These are phyloP conservation scores for Pseudocercospora fijiensis DNA, from an alignment of 2,329 filamentous ascomycete genomes.

Conservation along the genomic window DNA sequence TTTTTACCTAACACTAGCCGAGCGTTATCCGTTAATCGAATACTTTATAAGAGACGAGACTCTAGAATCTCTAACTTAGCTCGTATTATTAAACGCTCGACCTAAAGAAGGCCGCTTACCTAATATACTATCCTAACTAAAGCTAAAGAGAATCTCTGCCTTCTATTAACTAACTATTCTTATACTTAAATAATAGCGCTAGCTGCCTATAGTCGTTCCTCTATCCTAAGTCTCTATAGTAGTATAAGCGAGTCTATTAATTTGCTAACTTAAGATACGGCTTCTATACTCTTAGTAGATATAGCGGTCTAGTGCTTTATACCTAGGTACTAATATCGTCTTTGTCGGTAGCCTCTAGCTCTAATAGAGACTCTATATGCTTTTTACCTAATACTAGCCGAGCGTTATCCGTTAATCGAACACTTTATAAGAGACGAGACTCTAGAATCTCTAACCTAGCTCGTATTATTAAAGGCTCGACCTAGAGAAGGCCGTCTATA, in stretches of 20 bases:
- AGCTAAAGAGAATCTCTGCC: too few species aligned
- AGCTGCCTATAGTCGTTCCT: too few species aligned
- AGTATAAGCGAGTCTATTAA: too few species aligned
- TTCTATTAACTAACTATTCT: too few species aligned
- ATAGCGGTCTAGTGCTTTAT: too few species aligned
- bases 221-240: too few species aligned
- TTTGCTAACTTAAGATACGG: too few species aligned
- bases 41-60: conserved; percentile 1
- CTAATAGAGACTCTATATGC: conserved; percentile 13
- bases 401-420: conserved; percentile 10
- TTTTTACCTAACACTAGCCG: conserved; percentile 21
- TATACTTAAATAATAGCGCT: too few species aligned
- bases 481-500: background rate
- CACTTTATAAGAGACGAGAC: conserved; percentile 1
- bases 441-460: conserved; percentile 10
- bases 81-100: background rate
- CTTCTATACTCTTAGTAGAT: too few species aligned
- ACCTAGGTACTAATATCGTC: too few species aligned
- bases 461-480: background rate
- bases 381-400: conserved; percentile 21
- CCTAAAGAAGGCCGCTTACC: too few species aligned
- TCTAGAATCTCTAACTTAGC: conserved; percentile 10
- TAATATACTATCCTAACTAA: too few species aligned
- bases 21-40: conserved; percentile 10
- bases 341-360: conserved; percentile 14